Conservation (phyloP, 108 stramenopile genomes). For the Parietichytrium sp. region DNA sequence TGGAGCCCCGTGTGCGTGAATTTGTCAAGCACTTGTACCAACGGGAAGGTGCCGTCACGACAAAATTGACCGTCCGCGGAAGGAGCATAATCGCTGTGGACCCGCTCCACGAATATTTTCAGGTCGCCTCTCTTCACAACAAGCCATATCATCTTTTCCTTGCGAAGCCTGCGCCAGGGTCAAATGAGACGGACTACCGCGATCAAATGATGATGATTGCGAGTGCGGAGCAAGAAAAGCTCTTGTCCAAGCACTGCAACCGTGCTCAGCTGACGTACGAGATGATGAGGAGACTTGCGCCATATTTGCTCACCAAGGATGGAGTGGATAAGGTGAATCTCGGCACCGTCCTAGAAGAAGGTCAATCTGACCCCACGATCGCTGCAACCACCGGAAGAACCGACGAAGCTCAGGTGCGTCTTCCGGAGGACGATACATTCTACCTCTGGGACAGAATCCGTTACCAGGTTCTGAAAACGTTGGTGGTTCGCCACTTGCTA, state of each 20-base stretch:
- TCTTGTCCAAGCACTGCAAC: background rate
- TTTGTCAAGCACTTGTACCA: background rate
- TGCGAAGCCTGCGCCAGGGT: background rate
- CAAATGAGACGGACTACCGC: background rate
- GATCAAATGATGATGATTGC: background rate
- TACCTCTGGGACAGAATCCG: constrained; percentile 16
- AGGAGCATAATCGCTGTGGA: background rate
- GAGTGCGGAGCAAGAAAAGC: constrained; percentile 23
- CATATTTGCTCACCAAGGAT: background rate
- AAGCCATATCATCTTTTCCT: background rate
- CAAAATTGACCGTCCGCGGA: background rate
- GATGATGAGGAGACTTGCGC: background rate
- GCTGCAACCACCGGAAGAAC: no score
- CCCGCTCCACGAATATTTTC: background rate
- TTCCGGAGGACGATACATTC: background rate
- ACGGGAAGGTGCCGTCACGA: background rate
- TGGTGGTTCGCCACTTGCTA: background rate
- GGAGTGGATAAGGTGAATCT: background rate
- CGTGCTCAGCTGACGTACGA: background rate
- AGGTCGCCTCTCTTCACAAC: background rate
- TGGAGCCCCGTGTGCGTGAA: background rate
- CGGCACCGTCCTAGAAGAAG: background rate
- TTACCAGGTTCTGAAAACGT: background rate
- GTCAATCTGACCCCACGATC: no score
- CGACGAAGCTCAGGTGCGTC: background rate